Percentiles rank a stretch among this genome's conserved stretches.
Evolutionary conservation across 768 basidiomycete genomes (phyloP).

Genomic region (Boletus coccyginus): DNA sequence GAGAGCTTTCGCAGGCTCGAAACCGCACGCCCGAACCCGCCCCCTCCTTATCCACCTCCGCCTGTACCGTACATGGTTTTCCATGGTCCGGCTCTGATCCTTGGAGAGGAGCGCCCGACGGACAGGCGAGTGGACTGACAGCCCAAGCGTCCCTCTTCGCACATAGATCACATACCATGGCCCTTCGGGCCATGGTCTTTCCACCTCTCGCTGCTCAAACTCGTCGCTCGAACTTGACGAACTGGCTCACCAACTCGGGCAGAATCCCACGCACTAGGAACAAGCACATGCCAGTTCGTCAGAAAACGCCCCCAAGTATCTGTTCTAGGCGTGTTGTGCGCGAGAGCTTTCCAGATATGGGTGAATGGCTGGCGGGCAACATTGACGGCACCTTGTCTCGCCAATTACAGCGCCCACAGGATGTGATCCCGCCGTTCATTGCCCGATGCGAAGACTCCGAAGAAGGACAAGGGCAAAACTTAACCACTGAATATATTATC

Average conservation of each 20-base stretch:
- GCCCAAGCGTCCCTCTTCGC: too few species aligned
- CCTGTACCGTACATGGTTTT: too few species aligned
- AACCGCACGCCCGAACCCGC: too few species aligned
- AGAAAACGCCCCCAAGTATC: constrained; percentile 49
- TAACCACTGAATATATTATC: too few species aligned
- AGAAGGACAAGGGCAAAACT: too few species aligned
- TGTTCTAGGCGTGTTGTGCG: constrained; percentile 90
- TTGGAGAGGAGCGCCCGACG: too few species aligned
- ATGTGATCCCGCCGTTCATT: constrained; percentile 85
- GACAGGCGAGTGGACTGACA: too few species aligned
- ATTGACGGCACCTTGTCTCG: constrained; percentile 89
- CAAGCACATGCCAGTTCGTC: constrained; percentile 2
- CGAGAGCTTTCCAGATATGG: constrained; percentile 97
- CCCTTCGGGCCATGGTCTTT: too few species aligned
- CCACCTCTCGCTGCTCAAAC: constrained; percentile 91
- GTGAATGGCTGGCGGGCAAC: constrained; percentile 88
- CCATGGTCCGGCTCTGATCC: too few species aligned
- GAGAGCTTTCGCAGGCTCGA: too few species aligned
- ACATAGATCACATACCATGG: too few species aligned
- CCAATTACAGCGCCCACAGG: constrained; percentile 85
- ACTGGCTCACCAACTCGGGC: constrained; percentile 75
- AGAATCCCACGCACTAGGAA: constrained; percentile 81
- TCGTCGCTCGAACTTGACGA: constrained; percentile 78
- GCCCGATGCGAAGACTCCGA: constrained; percentile 86
- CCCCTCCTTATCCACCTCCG: too few species aligned